Percentiles rank a stretch among this genome's conserved stretches.
These are phyloP conservation scores for Xylaria sp. DNA, from an alignment of 2,329 filamentous ascomycete genomes.

Conservation along the genomic window DNA sequence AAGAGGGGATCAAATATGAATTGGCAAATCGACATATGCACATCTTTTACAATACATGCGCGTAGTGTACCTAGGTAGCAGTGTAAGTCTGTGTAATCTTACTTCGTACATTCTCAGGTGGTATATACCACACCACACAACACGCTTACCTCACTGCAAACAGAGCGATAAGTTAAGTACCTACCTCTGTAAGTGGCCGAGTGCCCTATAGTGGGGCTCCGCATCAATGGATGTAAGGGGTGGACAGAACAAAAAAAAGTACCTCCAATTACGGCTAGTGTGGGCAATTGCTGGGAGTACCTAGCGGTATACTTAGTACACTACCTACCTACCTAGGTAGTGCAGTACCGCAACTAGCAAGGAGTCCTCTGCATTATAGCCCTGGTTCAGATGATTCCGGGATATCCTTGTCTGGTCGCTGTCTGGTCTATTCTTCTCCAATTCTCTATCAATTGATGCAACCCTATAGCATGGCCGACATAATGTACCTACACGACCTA, in stretches of 20 bases:
- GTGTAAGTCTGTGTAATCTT: slow-evolving; percentile 4
- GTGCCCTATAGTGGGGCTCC: no score
- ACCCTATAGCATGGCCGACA: slow-evolving; percentile 8
- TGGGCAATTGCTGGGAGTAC: not conserved
- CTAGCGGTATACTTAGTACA: not conserved
- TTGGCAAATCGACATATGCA: slow-evolving; percentile 3
- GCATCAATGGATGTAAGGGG: no score
- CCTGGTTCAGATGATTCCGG: slow-evolving; percentile 12
- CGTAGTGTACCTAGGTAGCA: not conserved
- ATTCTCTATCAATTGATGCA: slow-evolving; percentile 10
- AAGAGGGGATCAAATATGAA: not conserved
- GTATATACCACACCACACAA: no score
- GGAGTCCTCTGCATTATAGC: slow-evolving; percentile 13
- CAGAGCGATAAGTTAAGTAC: no score
- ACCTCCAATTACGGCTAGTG: no score
- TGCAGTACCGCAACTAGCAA: not conserved
- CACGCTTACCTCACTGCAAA: no score
- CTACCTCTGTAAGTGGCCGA: not conserved
- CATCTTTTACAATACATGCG: not conserved
- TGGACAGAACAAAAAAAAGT: no score
- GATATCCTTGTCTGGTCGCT: slow-evolving; percentile 21
- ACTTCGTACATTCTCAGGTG: not conserved
- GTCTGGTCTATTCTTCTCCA: not conserved
- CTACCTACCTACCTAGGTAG: no score
- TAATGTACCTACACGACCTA: slow-evolving; percentile 6